phyloP scores from a whole-genome alignment of 371 early-diverging fungal species.

The Saksenaea vasiformis region DNA sequence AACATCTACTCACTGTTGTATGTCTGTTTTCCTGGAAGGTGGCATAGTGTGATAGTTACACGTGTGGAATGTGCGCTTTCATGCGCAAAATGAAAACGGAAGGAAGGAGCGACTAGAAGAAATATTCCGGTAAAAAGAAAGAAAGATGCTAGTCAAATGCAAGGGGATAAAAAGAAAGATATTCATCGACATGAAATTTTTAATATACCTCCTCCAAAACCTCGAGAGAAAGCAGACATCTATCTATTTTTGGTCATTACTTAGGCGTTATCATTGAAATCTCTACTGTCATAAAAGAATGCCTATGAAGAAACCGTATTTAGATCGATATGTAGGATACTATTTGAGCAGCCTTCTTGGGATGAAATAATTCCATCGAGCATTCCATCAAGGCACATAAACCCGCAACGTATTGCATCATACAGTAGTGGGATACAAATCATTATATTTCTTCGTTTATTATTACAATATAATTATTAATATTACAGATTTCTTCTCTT shows the following conservation, averaged over 20 bases:
- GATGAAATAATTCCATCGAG: too few species aligned
- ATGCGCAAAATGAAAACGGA: slow-evolving; percentile 2
- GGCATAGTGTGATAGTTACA: not conserved
- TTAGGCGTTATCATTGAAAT: not conserved
- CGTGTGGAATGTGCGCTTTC: not conserved
- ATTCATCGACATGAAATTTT: not conserved
- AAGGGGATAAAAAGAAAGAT: slow-evolving; percentile 1
- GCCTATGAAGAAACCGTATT: not conserved
- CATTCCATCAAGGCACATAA: too few species aligned
- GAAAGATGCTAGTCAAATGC: not conserved
- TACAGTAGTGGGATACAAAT: too few species aligned
- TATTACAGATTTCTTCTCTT: slow-evolving; percentile 11
- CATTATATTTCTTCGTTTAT: not conserved
- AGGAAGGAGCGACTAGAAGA: not conserved
- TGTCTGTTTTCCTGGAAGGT: not conserved
- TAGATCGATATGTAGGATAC: too few species aligned
- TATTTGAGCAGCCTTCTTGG: too few species aligned
- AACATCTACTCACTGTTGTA: not conserved
- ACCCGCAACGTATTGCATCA: too few species aligned
- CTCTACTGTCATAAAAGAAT: not conserved
- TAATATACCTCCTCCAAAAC: slow-evolving; percentile 4
- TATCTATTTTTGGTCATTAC: slow-evolving; percentile 6
- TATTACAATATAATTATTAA: not conserved
- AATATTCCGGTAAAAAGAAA: not conserved
- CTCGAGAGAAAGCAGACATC: not conserved